Percentiles rank a stretch among this genome's conserved stretches.
Evolutionary conservation across 768 basidiomycete genomes (phyloP).

Genomic region (Pleurotus cornucopiae): DNA sequence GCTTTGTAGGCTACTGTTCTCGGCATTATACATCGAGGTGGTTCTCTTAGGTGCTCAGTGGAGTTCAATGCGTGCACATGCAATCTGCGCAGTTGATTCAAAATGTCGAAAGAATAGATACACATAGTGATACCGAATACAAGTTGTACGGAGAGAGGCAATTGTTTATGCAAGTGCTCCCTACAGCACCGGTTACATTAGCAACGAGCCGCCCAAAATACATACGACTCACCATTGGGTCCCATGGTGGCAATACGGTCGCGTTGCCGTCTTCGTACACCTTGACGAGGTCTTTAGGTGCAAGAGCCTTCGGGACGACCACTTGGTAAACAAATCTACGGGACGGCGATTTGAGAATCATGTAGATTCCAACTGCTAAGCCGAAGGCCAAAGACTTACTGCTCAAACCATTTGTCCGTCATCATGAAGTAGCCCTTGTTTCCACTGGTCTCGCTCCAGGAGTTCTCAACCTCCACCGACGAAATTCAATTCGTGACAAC

Average conservation of each 20-base stretch:
- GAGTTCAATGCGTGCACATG: no score
- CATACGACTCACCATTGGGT: slow-evolving; percentile 70
- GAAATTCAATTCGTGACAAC: neutral
- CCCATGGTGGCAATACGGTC: slow-evolving; percentile 82
- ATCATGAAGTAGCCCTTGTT: slow-evolving; percentile 90
- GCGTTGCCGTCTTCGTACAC: slow-evolving; percentile 68
- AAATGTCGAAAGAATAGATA: no score
- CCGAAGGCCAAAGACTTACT: slow-evolving; percentile 45
- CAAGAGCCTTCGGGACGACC: slow-evolving; percentile 77
- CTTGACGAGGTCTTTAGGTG: slow-evolving; percentile 76
- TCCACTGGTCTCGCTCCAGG: slow-evolving; percentile 77
- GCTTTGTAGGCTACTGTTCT: no score
- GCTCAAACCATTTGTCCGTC: slow-evolving; percentile 89
- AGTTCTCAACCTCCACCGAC: slow-evolving; percentile 73
- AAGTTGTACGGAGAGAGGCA: no score
- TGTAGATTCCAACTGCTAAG: neutral
- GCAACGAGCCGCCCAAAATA: neutral
- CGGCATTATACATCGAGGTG: no score
- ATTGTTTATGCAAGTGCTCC: slow-evolving; percentile 21
- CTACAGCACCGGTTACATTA: slow-evolving; percentile 11
- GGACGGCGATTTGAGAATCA: neutral
- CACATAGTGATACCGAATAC: no score
- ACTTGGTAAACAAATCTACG: slow-evolving; percentile 87
- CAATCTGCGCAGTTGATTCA: no score
- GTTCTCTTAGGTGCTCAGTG: no score